phyloP scores from a whole-genome alignment of 805 yeast species.

The Ogataea salicorniae region DNA sequence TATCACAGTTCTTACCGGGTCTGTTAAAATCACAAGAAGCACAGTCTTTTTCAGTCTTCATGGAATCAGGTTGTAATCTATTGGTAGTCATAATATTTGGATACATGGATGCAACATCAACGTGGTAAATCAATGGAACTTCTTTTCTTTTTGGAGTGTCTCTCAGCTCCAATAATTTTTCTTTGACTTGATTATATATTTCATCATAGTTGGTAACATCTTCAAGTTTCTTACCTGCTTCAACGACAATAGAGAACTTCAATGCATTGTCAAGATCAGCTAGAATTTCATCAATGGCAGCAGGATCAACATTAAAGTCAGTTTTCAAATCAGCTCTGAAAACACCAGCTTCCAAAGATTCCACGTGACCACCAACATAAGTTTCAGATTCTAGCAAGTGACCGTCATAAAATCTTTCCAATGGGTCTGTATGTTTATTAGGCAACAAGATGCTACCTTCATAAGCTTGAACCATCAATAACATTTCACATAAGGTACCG shows the following conservation, averaged over 20 bases:
- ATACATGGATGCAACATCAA: slow-evolving; percentile 99
- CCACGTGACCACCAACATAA: slow-evolving; percentile 98
- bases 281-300: slow-evolving; percentile 75
- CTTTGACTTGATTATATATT: slow-evolving; percentile 53
- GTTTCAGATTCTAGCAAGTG: slow-evolving; percentile 93
- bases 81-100: slow-evolving; percentile 98
- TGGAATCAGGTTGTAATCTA: slow-evolving; percentile 95
- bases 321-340: slow-evolving; percentile 82
- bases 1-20: slow-evolving; percentile 90
- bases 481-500: slow-evolving; percentile 97
- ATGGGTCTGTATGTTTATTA: slow-evolving; percentile 88
- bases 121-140: slow-evolving; percentile 87
- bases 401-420: slow-evolving; percentile 93
- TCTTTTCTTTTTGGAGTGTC: slow-evolving; percentile 63
- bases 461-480: slow-evolving; percentile 94
- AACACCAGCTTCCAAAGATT: slow-evolving; percentile 96
- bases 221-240: slow-evolving; percentile 63
- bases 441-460: slow-evolving; percentile 73
- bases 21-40: slow-evolving; percentile 96
- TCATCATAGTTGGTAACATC: slow-evolving; percentile 81
- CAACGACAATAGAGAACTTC: slow-evolving; percentile 78
- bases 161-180: slow-evolving; percentile 52
- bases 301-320: slow-evolving; percentile 73
- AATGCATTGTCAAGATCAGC: slow-evolving; percentile 71
- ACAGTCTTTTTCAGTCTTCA: slow-evolving; percentile 91